Evolutionary conservation across 371 early-diverging fungal species (phyloP), one percentile per base, ranked within the genome.

Genomic region (Zychaea mexicana): DNA sequence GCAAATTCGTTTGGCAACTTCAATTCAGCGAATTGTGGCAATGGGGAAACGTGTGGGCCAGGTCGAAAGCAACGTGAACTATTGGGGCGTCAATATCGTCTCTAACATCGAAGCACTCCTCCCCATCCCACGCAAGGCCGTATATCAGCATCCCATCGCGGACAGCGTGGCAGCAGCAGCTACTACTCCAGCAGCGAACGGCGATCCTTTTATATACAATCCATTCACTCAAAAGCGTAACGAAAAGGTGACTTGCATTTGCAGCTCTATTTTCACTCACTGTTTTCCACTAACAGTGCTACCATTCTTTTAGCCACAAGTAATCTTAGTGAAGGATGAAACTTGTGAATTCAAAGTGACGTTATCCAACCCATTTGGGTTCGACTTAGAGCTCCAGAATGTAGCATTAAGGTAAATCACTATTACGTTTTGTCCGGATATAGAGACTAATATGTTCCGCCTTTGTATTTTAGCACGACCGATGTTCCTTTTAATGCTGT

Each of bases 201-300:
- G 69, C 3, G 86, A 88, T 61, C 88, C 90, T 2, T 94, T 94
- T 67, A 85, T 94, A 22, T 91, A 92, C 73, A 91, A 90, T 67
- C 91, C 92, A 4, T 90, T 84, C 71, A 85, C 87, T 17, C 78
- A 84, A 46, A 83, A 85, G 58, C 77, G 70, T n/a, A 66, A 64
- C 15, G 69, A 66, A 61, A 74, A 80, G 66, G 81, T 75, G n/a
- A n/a, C n/a, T n/a, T n/a, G n/a, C n/a, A 69, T 61, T n/a, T 7
- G 1, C n/a, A 42, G 7, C 13, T 42, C 7, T 42, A 42, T 42
- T 12, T 36, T 10, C 36, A 10, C 36, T 15, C 36, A 15, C 2
- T 12, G n/a, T 42, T 42, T 42, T 42, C 42, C 7, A n/a, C n/a
- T n/a, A n/a, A n/a, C n/a, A n/a, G n/a, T n/a, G n/a, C n/a, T n/a